phyloP scores from a whole-genome alignment of 345 rosid species.

The Eucalyptus camaldulensis region DNA sequence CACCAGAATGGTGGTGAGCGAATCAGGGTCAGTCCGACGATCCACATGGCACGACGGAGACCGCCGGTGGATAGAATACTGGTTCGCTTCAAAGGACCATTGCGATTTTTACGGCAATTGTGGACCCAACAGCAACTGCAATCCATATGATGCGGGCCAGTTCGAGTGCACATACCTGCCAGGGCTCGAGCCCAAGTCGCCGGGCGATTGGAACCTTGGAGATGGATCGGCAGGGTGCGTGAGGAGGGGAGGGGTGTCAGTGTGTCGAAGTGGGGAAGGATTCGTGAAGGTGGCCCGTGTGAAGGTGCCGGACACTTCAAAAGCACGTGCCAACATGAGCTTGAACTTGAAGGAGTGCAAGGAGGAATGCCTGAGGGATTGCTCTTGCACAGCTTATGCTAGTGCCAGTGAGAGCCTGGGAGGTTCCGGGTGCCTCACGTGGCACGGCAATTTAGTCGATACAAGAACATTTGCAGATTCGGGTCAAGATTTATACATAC shows the following conservation, averaged over 20 bases:
- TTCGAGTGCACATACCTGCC: slow-evolving; percentile 47
- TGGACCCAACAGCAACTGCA: slow-evolving; percentile 20
- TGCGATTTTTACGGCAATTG: slow-evolving; percentile 49
- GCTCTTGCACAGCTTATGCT: slow-evolving; percentile 48
- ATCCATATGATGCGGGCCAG: background rate
- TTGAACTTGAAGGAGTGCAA: slow-evolving; percentile 23
- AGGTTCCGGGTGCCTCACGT: slow-evolving; percentile 44
- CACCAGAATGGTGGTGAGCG: slow-evolving; percentile 39
- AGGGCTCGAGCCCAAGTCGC: slow-evolving; percentile 41
- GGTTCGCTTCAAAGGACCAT: slow-evolving; percentile 39
- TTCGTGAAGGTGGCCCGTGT: slow-evolving; percentile 24
- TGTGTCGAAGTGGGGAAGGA: slow-evolving; percentile 31
- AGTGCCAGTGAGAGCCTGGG: slow-evolving; percentile 17
- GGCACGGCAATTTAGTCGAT: slow-evolving; percentile 37
- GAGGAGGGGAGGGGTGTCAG: slow-evolving; percentile 4
- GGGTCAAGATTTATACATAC: slow-evolving; percentile 40
- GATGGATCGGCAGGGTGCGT: slow-evolving; percentile 40
- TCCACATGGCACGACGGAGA: slow-evolving; percentile 29
- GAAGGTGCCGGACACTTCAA: slow-evolving; percentile 46
- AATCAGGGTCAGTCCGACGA: slow-evolving; percentile 16
- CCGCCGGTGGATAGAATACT: slow-evolving; percentile 28
- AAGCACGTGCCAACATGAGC: slow-evolving; percentile 17
- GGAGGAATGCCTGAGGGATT: slow-evolving; percentile 26
- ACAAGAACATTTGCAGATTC: slow-evolving; percentile 16
- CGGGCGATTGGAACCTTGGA: slow-evolving; percentile 28